A percentile compares a stretch with the other conserved stretches of the same genome.
Conservation (phyloP, 495 filamentous ascomycete species). For the Talaromyces trachyspermus region DNA sequence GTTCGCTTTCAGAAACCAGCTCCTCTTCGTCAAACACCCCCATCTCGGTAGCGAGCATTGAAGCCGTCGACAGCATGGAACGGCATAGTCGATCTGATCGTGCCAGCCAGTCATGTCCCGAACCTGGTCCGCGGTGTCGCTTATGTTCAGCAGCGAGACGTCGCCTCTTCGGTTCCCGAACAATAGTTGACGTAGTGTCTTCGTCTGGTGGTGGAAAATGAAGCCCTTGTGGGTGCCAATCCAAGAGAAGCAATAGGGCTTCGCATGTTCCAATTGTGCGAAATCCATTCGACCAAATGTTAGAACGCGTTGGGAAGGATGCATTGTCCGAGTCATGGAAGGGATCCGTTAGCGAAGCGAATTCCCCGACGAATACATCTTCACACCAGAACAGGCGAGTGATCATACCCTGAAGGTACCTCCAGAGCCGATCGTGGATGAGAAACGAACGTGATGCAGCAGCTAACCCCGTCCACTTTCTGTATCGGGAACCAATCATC, state of each 20-base stretch:
- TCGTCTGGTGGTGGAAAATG: constrained; percentile 73
- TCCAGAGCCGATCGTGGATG: constrained; percentile 78
- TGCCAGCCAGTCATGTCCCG: constrained; percentile 73
- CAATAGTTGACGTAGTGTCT: constrained; percentile 38
- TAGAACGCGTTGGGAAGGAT: constrained; percentile 25
- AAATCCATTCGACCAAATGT: constrained; percentile 50
- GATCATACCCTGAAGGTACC: constrained; percentile 71
- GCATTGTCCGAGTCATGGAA: constrained; percentile 61
- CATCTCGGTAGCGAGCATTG: constrained; percentile 70
- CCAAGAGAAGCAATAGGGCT: constrained; percentile 64
- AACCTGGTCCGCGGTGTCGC: neutral
- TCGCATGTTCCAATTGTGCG: constrained; percentile 73
- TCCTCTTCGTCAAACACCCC: constrained; percentile 73
- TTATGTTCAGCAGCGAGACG: neutral
- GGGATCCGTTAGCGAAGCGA: neutral
- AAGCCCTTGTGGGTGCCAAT: constrained; percentile 78
- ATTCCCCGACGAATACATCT: constrained; percentile 67
- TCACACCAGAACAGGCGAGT: constrained; percentile 76
- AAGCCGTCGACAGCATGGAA: constrained; percentile 74
- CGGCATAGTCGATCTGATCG: constrained; percentile 80
- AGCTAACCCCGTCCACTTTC: constrained; percentile 55
- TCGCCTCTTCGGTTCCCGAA: constrained; percentile 1
- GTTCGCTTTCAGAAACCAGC: too few species aligned
- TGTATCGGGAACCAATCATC: constrained; percentile 70
- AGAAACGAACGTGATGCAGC: constrained; percentile 63